These are phyloP conservation scores for Leptoxyphium fumago DNA, from an alignment of 2,329 filamentous ascomycete species.

Conservation along the genomic window DNA sequence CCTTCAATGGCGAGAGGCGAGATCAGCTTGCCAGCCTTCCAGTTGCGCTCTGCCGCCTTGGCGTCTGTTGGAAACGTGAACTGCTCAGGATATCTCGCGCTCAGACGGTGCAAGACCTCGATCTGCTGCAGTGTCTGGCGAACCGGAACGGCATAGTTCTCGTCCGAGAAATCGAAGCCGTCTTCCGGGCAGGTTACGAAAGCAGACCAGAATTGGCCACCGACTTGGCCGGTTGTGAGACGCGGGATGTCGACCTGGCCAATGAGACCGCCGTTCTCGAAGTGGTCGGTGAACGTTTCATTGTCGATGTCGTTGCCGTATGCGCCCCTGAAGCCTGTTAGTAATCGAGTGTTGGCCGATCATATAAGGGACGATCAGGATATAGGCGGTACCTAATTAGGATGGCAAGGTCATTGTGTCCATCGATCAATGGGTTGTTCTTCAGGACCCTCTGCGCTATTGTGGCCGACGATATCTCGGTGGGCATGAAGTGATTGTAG, in stretches of 20 bases:
- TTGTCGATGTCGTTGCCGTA: constrained; percentile 67
- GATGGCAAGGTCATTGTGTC: constrained; percentile 78
- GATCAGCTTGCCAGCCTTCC: constrained; percentile 40
- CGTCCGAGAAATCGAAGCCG: constrained; percentile 57
- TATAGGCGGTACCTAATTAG: constrained; percentile 52
- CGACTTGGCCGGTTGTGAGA: constrained; percentile 53
- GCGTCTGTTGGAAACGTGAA: constrained; percentile 53
- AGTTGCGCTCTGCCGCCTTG: constrained; percentile 44
- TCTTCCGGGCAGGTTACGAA: constrained; percentile 63
- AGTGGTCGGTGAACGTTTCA: constrained; percentile 52
- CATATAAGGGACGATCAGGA: too few relatives aligned
- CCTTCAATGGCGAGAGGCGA: constrained; percentile 74
- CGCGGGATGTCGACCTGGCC: constrained; percentile 70
- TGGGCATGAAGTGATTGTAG: too few relatives aligned
- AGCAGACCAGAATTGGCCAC: constrained; percentile 89
- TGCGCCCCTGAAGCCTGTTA: constrained; percentile 3
- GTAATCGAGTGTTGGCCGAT: too few relatives aligned
- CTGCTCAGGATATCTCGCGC: constrained; percentile 47
- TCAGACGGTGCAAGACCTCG: constrained; percentile 54
- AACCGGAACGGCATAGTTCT: constrained; percentile 52
- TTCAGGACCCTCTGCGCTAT: constrained; percentile 10
- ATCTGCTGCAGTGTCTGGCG: constrained; percentile 59
- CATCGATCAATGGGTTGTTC: constrained; percentile 39
- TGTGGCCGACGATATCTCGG: too few relatives aligned
- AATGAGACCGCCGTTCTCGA: constrained; percentile 52